Conservation (phyloP, 192 early-diverging fungal genomes). For the Entomortierella beljakovae region DNA sequence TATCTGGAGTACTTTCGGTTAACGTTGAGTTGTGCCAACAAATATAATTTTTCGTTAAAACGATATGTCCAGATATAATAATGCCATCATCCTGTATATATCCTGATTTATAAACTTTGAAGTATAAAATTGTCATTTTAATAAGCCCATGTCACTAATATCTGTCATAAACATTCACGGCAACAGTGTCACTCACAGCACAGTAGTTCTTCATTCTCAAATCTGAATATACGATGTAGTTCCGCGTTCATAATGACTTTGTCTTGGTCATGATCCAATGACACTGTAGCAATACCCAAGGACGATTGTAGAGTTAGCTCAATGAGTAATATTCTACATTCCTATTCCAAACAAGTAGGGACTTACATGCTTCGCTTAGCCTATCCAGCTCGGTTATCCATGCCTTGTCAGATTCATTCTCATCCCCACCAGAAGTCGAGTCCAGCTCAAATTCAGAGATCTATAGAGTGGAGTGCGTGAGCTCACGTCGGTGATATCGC, state of each 20-base stretch:
- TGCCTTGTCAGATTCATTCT: constrained; percentile 35
- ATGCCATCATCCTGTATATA: constrained; percentile 29
- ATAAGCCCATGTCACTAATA: too few relatives aligned
- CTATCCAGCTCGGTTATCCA: constrained; percentile 46
- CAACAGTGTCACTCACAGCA: constrained; percentile 28
- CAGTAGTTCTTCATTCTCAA: constrained; percentile 36
- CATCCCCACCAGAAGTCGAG: constrained; percentile 10
- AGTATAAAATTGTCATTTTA: not conserved
- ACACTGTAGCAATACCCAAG: constrained; percentile 16
- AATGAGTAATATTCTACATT: not conserved
- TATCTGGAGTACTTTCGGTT: constrained; percentile 18
- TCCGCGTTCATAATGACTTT: constrained; percentile 49
- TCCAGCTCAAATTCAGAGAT: constrained; percentile 37
- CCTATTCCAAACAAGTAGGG: not conserved
- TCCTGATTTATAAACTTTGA: constrained; percentile 39
- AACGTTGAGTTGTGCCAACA: constrained; percentile 54
- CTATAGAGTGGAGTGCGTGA: constrained; percentile 9
- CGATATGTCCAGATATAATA: constrained; percentile 23
- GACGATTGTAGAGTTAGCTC: not conserved
- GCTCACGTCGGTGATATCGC: not conserved
- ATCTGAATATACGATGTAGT: constrained; percentile 24
- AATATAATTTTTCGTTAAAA: constrained; percentile 39
- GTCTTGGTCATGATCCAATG: constrained; percentile 53
- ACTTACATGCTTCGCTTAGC: constrained; percentile 52
- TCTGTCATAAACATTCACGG: too few relatives aligned